Percentiles rank a stretch among this genome's conserved stretches.
Evolutionary conservation across 2,329 filamentous ascomycete genomes (phyloP).

Genomic region (Fusarium sp.): DNA sequence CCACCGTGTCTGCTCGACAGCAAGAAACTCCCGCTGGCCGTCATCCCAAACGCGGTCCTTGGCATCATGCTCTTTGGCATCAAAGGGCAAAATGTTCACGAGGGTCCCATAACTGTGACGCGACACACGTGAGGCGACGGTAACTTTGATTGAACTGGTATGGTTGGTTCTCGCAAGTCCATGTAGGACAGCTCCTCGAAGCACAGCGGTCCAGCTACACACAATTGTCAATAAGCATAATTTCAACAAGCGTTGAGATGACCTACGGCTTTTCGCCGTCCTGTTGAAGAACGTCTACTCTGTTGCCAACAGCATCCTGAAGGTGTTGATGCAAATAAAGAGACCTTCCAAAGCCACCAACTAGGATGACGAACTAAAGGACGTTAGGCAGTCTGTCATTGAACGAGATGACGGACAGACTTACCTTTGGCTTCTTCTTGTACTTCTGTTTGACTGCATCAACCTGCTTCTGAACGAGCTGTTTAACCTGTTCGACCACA

Average conservation of each 20-base stretch:
- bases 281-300: conserved; percentile 46
- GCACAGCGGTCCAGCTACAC: conserved; percentile 48
- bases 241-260: fast-evolving
- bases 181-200: conserved; percentile 46
- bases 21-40: conserved; percentile 12
- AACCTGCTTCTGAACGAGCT: conserved; percentile 44
- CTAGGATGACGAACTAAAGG: conserved; percentile 50
- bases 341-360: conserved; percentile 52
- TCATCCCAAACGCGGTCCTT: conserved; percentile 36
- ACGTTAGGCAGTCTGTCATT: not conserved
- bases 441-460: conserved; percentile 32
- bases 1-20: conserved; percentile 43
- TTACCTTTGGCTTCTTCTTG: conserved; percentile 43
- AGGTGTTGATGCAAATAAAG: conserved; percentile 44
- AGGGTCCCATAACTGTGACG: conserved; percentile 44
- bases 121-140: conserved; percentile 42
- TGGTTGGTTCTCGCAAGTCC: conserved; percentile 28
- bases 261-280: conserved; percentile 47
- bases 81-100: conserved; percentile 21
- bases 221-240: not conserved
- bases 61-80: conserved; percentile 8
- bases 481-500: conserved; percentile 30
- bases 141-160: conserved; percentile 9
- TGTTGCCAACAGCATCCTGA: not conserved
- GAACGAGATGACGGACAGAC: not conserved